These are phyloP conservation scores for Crotalaria pallida DNA, from an alignment of 306 rosid species.

Conservation along the genomic window DNA sequence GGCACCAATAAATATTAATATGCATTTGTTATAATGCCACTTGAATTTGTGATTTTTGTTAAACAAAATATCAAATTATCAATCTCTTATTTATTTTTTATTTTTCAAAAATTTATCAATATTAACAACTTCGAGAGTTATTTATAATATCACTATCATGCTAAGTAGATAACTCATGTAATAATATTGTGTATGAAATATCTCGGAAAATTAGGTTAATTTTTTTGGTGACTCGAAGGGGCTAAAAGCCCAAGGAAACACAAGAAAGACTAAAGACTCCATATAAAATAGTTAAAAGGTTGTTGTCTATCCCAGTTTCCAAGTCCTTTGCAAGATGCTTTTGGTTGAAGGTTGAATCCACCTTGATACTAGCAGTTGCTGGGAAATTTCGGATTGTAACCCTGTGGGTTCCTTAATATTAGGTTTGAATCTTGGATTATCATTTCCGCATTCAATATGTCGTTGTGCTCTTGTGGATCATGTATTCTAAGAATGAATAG, in stretches of 20 bases:
- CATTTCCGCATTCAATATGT: background rate
- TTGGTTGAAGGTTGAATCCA: background rate
- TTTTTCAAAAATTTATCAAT: too few species aligned
- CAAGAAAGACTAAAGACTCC: too few species aligned
- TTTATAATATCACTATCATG: conserved; percentile 1
- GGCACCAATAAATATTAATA: too few species aligned
- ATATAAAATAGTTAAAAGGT: background rate
- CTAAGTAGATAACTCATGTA: conserved; percentile 20
- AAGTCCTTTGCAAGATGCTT: background rate
- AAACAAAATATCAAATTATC: too few species aligned
- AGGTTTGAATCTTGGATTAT: conserved; percentile 9
- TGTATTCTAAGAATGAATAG: background rate
- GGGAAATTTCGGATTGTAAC: conserved; percentile 26
- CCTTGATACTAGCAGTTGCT: conserved; percentile 1
- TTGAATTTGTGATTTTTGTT: too few species aligned
- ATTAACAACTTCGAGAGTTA: conserved; percentile 1
- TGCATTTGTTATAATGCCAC: too few species aligned
- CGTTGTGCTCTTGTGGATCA: conserved; percentile 26
- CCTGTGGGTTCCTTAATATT: background rate
- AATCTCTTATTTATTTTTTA: too few species aligned
- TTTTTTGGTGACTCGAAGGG: too few species aligned
- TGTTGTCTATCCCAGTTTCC: background rate
- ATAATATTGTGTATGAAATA: background rate
- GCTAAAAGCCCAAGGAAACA: too few species aligned
- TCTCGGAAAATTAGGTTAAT: too few species aligned